A percentile compares a stretch with the other conserved stretches of the same genome.
These are phyloP conservation scores for Salvia hispanica DNA, from an alignment of 257 asterid species.

Conservation along the genomic window DNA sequence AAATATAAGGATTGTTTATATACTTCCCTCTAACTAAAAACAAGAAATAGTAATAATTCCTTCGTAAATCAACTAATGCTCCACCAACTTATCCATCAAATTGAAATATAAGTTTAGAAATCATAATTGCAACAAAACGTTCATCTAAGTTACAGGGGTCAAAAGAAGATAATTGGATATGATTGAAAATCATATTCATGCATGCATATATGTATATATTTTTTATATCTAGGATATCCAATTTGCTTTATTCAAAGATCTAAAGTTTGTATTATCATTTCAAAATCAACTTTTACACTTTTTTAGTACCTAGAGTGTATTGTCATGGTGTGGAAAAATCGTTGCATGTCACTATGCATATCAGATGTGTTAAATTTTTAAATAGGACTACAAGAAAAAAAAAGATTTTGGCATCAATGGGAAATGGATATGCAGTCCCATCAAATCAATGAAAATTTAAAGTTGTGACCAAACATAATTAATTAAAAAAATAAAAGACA, in stretches of 20 bases:
- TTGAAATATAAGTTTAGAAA: background rate
- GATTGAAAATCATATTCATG: slow-evolving; percentile 2
- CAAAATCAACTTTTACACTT: slow-evolving; percentile 27
- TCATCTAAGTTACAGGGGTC: slow-evolving; percentile 10
- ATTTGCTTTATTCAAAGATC: slow-evolving; percentile 27
- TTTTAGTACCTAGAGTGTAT: background rate
- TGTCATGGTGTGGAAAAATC: too few species aligned
- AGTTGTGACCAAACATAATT: slow-evolving; percentile 21
- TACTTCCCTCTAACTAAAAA: too few species aligned
- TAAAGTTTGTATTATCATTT: slow-evolving; percentile 25
- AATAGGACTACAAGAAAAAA: background rate
- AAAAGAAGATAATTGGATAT: background rate
- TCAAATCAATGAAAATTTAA: slow-evolving; percentile 34
- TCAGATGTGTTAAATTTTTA: background rate
- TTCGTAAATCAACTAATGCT: too few species aligned
- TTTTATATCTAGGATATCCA: slow-evolving; percentile 19
- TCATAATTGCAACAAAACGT: background rate
- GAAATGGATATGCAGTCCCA: slow-evolving; percentile 40
- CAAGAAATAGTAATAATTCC: too few species aligned
- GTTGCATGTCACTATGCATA: too few species aligned
- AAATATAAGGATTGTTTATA: too few species aligned
- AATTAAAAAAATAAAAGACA: slow-evolving; percentile 26
- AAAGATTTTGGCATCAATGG: slow-evolving; percentile 19
- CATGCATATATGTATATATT: background rate
- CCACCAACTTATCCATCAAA: background rate